Evolutionary conservation across 1,284 basidiomycete species (phyloP).

Genomic region (Sanghuangporus weigelae): DNA sequence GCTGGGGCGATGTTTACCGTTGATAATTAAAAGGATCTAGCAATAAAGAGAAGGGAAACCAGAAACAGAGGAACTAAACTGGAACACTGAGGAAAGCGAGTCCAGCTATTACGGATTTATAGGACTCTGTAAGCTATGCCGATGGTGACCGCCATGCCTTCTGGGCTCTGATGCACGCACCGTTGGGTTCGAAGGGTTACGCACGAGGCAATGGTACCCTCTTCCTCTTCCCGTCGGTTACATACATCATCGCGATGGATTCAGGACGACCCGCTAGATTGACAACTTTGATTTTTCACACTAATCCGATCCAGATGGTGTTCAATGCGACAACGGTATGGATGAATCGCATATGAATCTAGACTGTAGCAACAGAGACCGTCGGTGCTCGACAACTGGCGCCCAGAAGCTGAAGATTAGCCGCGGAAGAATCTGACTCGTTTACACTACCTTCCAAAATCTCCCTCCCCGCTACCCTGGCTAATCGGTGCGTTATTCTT

Average conservation of each 20-base stretch:
- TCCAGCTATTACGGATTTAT: slow-evolving; percentile 1
- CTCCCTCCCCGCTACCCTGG: background rate
- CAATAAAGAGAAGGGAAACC: slow-evolving; percentile 13
- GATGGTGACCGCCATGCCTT: background rate
- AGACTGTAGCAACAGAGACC: background rate
- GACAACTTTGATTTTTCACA: slow-evolving; percentile 1
- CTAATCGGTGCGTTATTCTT: background rate
- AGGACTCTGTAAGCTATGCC: background rate
- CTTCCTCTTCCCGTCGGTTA: background rate
- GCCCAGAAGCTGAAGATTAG: background rate
- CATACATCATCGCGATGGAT: slow-evolving; percentile 1
- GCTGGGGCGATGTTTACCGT: slow-evolving; percentile 8
- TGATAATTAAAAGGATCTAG: slow-evolving; percentile 13
- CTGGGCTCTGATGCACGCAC: background rate
- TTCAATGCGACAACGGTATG: background rate
- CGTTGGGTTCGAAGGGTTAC: slow-evolving; percentile 3
- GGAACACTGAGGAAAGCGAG: slow-evolving; percentile 2
- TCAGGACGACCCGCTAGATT: background rate
- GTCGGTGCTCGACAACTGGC: background rate
- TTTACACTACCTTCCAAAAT: background rate
- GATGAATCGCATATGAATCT: background rate
- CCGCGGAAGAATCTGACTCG: background rate
- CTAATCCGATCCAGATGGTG: background rate
- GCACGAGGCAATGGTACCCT: slow-evolving; percentile 7
- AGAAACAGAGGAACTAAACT: slow-evolving; percentile 7